Evolutionary conservation across 306 rosid species (phyloP), one percentile per base, ranked within the genome.

Genomic region (Rosa multiflora): DNA sequence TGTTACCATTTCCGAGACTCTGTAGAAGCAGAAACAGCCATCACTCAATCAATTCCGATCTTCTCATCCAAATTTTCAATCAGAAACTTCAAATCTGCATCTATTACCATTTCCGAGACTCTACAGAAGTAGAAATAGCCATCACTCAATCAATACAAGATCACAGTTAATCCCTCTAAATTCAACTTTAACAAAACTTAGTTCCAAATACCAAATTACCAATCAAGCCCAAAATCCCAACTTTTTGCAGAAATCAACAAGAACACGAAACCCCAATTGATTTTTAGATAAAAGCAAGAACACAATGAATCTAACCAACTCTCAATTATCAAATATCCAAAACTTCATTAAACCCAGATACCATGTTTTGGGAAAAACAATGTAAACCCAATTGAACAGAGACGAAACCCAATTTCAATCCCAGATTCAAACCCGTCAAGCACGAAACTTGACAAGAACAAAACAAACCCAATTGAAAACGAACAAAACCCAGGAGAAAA

Each of bases 41-140:
- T 64, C 23, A 63, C 72, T 69, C 48, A 21, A 82, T 77, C 32
- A 84, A 80, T 75, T n/a, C 74, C 55, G 23, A 56, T 78, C 79
- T 80, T 87, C 86, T 81, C 93, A 69, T 88, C 96, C 86, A 95
- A 85, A 81, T 78, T 86, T 47, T 85, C 88, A 66, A 88, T 79
- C 70, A 95, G 73, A 82, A 85, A 84, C 92, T 85, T 86, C 81
- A 95, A 90, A 83, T 95, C 99, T 10, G 84, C 81, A 82, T 87
- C 87, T 17, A 94, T 78, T 52, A 91, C 93, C 69, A 84, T 29
- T 75, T 84, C 91, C 49, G 80, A 72, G 79, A 81, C 80, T 81
- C 98, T 94, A 92, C 91, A 81, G 78, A 82, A 79, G 69, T 64
- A 79, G 2, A 14, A 66, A 85, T 20, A 74, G 67, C 73, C 67